These are phyloP conservation scores for Trichocladium uniseriatum DNA, from an alignment of 495 filamentous ascomycete species.

Conservation along the genomic window DNA sequence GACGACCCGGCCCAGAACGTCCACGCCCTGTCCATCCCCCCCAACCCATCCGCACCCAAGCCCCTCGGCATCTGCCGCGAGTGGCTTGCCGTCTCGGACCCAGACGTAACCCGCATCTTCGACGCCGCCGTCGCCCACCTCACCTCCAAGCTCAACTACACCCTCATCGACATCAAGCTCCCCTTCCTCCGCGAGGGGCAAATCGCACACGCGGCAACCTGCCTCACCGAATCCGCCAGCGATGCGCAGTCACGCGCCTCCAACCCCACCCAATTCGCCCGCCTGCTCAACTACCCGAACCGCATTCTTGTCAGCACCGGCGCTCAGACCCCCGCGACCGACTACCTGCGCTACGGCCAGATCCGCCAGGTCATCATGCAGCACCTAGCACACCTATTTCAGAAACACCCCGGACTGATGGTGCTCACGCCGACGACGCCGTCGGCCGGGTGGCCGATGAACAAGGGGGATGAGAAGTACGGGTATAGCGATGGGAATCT, in stretches of 20 bases:
- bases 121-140: conserved; percentile 54
- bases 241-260: conserved; percentile 22
- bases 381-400: conserved; percentile 67
- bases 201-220: conserved; percentile 69
- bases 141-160: conserved; percentile 49
- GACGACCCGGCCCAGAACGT: conserved; percentile 29
- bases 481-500: conserved; percentile 67
- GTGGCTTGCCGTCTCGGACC: conserved; percentile 66
- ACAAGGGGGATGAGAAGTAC: conserved; percentile 41
- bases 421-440: conserved; percentile 75
- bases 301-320: conserved; percentile 60
- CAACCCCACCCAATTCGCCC: conserved; percentile 14
- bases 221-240: conserved; percentile 57
- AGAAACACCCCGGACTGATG: conserved; percentile 62
- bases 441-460: conserved; percentile 60
- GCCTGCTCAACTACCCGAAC: conserved; percentile 57
- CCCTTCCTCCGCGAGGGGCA: conserved; percentile 69
- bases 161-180: conserved; percentile 60
- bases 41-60: conserved; percentile 29
- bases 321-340: conserved; percentile 51
- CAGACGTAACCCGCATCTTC: conserved; percentile 52
- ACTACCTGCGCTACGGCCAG: conserved; percentile 67
- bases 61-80: conserved; percentile 61
- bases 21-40: conserved; percentile 36
- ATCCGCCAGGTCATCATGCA: conserved; percentile 71